Base-by-base conservation (phyloP, 495 filamentous ascomycete species). In the Jackrogersella multiformis region DNA sequence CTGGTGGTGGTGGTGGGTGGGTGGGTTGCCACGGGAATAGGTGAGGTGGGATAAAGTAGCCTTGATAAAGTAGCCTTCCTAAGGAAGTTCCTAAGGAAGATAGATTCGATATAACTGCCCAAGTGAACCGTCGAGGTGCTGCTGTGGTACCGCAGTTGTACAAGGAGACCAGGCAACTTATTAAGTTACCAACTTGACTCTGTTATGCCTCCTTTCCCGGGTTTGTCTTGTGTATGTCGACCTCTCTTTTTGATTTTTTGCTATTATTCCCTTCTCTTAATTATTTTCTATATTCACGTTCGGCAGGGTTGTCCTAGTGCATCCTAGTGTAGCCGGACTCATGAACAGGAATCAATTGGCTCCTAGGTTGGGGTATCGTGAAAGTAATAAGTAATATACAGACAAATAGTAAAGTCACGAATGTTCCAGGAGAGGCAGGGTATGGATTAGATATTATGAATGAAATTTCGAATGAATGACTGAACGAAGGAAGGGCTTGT, bases 341-440 rank as follows among this genome's bases (percentile, higher is more conserved):
- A 63, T 54, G 66, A 66, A 61, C 48, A 64, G 68, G 68, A 71
- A 41, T 63, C 58, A 71, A 71, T 71, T 71, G 68, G 64, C n/a
- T n/a, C n/a, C n/a, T n/a, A 67, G 64, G 53, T 71, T 39, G 54
- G 67, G 61, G 67, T 62, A 61, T 65, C 53, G 62, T 62, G 56
- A 62, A 57, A 61, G 56, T 66, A 65, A 62, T 66, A 66, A 61
- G 52, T 70, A 71, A 71, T 71, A 70, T 70, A 63, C 57, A 65
- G 58, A 64, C 48, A 66, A 71, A 62, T 68, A 53, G 54, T 36
- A 59, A 60, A 52, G 64, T 68, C 59, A 67, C 57, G 64, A 71
- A 67, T 71, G 68, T 71, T 68, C 63, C 64, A 67, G 66, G 66
- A 28, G 55, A 34, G 41, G 38, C 23, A 57, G 59, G 59, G 58